Evolutionary conservation across 495 filamentous ascomycete species (phyloP).

Genomic region (Xylaria sp.): DNA sequence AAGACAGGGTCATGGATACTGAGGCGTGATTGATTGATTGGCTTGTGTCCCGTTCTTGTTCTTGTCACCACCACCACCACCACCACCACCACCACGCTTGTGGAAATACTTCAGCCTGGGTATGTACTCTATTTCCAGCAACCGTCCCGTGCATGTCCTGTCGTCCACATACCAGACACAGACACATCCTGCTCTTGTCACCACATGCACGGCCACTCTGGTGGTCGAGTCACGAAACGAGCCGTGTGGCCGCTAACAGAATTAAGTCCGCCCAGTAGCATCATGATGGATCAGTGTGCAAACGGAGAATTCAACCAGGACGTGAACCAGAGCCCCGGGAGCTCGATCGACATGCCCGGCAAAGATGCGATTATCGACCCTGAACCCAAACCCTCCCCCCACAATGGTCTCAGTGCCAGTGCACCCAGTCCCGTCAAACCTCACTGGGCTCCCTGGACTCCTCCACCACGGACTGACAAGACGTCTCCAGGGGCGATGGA

Average conservation of each 20-base stretch:
- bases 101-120: too few species aligned
- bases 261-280: neutral
- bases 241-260: neutral
- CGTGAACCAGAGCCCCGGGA: neutral
- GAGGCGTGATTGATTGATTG: neutral
- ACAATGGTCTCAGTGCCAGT: too few species aligned
- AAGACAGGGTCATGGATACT: neutral
- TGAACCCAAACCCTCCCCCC: too few species aligned
- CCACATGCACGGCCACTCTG: neutral
- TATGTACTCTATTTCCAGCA: neutral
- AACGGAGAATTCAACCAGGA: neutral
- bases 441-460: conserved; percentile 92
- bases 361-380: conserved; percentile 33
- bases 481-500: conserved; percentile 69
- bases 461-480: conserved; percentile 84
- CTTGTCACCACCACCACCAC: too few species aligned
- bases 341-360: neutral
- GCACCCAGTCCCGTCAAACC: conserved; percentile 77
- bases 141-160: neutral
- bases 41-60: neutral
- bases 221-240: neutral
- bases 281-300: neutral
- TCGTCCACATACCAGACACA: neutral
- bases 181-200: neutral
- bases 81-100: too few species aligned